These are phyloP conservation scores for Proliferodiscus dingleyae DNA, from an alignment of 2,329 filamentous ascomycete genomes.

Conservation along the genomic window DNA sequence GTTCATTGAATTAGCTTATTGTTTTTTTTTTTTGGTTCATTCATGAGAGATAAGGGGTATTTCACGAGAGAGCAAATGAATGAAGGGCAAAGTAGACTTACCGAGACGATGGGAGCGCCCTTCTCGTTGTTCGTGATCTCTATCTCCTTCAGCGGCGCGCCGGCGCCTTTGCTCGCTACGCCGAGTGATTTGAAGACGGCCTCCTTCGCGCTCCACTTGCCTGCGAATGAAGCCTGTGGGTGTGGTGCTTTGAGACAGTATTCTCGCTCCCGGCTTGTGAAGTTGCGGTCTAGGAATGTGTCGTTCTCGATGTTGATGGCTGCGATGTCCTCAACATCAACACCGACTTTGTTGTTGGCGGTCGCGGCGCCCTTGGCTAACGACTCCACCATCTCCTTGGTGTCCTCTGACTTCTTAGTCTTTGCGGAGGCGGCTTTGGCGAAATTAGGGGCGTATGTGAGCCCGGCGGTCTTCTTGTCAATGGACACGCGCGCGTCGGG, in stretches of 20 bases:
- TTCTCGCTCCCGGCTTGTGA: slow-evolving; percentile 74
- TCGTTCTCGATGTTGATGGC: slow-evolving; percentile 91
- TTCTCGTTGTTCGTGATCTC: slow-evolving; percentile 79
- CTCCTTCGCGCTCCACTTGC: slow-evolving; percentile 96
- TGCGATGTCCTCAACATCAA: slow-evolving; percentile 86
- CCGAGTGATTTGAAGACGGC: slow-evolving; percentile 97
- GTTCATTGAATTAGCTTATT: no score
- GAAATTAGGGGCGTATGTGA: slow-evolving; percentile 67
- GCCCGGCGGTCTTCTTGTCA: slow-evolving; percentile 81
- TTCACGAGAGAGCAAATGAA: slow-evolving; percentile 11
- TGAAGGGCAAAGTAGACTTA: slow-evolving; percentile 47
- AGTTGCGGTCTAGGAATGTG: slow-evolving; percentile 92
- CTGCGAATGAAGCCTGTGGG: slow-evolving; percentile 87
- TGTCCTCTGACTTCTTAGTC: slow-evolving; percentile 49
- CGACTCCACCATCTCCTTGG: slow-evolving; percentile 68
- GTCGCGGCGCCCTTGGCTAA: slow-evolving; percentile 61
- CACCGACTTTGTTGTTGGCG: slow-evolving; percentile 74
- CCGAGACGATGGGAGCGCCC: slow-evolving; percentile 78
- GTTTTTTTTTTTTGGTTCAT: no score
- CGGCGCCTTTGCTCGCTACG: slow-evolving; percentile 79
- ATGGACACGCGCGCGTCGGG: slow-evolving; percentile 78
- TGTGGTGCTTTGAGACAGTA: slow-evolving; percentile 80
- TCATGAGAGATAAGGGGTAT: no score
- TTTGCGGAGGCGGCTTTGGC: slow-evolving; percentile 55
- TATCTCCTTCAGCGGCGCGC: slow-evolving; percentile 88